Evolutionary conservation across 345 rosid species (phyloP), one percentile per base, ranked within the genome.

Genomic region (Eucalyptus marginata): DNA sequence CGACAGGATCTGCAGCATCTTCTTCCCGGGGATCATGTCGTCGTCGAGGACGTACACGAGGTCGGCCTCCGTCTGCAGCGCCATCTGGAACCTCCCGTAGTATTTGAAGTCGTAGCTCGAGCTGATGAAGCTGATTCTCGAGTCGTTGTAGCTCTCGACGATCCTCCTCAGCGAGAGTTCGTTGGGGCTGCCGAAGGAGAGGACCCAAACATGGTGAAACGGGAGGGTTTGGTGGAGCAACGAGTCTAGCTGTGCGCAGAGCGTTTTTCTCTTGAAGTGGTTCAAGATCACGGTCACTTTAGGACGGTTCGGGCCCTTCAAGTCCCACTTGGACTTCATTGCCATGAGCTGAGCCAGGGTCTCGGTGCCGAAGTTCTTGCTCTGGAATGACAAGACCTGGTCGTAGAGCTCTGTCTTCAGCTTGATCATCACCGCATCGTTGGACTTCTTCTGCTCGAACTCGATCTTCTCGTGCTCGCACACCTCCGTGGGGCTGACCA

Each of bases 61-160:
- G 90, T 98, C 99, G 1, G 98, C 95, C 87, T 97, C 99, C 14
- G 98, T 98, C 86, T 98, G 99, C 68, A 98, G 92, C 4, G 99
- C 99, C 95, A 98, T 94, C 46, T 98, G 99, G 90, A 98, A 98
- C 86, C 99, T 95, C 25, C 99, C 99, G 47, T 97, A 98, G 97
- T 98, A 98, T 90, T 97, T 98, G 90, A 97, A 98, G 89, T 98
- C 99, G 49, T 98, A 96, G 93, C 92, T 97, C 2, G 99, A 98
- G 90, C 98, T 95, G 86, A 95, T 92, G 94, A 98, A 98, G 91
- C 97, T 98, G 93, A 98, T 97, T 83, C 98, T 94, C 3, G 99
- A 90, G 87, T 98, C 97, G 44, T 98, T 98, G 88, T 98, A 98
- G 87, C 96, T 95, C 1, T 92, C 94, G 13, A 96, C 96, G 86